Percentiles rank a stretch among this genome's conserved stretches.
phyloP scores from a whole-genome alignment of 495 filamentous ascomycete genomes.

The Tuber magnatum region DNA sequence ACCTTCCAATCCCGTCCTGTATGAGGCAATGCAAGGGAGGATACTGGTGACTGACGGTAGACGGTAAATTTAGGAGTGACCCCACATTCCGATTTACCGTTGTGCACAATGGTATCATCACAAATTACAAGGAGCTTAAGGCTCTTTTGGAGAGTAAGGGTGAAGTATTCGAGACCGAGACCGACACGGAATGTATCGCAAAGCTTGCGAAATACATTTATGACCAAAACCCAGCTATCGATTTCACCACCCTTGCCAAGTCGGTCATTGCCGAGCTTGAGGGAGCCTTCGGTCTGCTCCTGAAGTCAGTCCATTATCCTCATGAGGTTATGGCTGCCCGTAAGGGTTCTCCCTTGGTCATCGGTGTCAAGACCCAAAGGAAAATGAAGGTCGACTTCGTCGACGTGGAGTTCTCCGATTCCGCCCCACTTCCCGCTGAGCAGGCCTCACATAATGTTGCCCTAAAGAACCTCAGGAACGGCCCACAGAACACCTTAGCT shows the following conservation, averaged over 20 bases:
- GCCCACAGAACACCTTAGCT: conserved; percentile 70
- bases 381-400: conserved; percentile 99
- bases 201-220: conserved; percentile 98
- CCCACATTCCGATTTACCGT: conserved; percentile 90
- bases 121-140: conserved; percentile 99
- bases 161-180: conserved; percentile 97
- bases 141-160: conserved; percentile 86
- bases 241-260: conserved; percentile 93
- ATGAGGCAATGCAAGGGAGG: conserved; percentile 38
- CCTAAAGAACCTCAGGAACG: conserved; percentile 62
- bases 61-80: conserved; percentile 47
- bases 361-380: conserved; percentile 88
- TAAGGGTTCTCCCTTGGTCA: conserved; percentile 93
- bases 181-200: conserved; percentile 97
- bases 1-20: conserved; percentile 23
- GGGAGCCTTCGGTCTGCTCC: conserved; percentile 88
- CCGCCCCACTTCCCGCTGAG: conserved; percentile 81
- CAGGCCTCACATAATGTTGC: conserved; percentile 93
- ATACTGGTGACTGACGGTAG: conserved; percentile 40
- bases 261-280: conserved; percentile 96
- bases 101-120: conserved; percentile 99
- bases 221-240: conserved; percentile 87
- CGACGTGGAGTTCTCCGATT: conserved; percentile 91
- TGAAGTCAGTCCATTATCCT: conserved; percentile 97
- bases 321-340: conserved; percentile 96